phyloP scores from a whole-genome alignment of 257 asterid genomes.

The Solanum chiquidenum region DNA sequence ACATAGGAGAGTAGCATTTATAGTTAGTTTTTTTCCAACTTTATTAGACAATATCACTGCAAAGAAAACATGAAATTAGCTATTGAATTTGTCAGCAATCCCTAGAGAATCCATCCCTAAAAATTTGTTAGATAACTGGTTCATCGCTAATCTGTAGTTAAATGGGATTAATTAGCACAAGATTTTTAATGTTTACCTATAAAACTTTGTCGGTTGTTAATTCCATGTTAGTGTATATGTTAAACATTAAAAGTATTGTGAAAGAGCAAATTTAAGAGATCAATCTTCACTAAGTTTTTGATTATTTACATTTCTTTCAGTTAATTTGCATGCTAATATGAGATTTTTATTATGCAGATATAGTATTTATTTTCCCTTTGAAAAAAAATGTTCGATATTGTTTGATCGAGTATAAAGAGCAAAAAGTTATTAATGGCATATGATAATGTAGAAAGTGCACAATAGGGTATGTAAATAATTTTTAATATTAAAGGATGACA shows the following conservation, averaged over 20 bases:
- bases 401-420: neutral
- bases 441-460: neutral
- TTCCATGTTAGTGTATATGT: neutral
- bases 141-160: neutral
- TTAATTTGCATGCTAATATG: neutral
- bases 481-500: neutral
- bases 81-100: neutral
- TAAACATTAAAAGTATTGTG: neutral
- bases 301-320: neutral
- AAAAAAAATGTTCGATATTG: neutral
- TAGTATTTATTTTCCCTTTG: neutral
- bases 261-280: neutral
- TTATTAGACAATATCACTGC: neutral
- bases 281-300: neutral
- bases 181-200: neutral
- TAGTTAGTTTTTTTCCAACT: neutral
- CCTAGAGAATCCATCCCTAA: too few relatives aligned
- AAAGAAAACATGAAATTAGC: neutral
- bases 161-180: too few relatives aligned
- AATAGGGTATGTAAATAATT: neutral
- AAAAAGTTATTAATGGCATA: neutral
- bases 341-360: neutral
- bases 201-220: neutral
- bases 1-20: neutral
- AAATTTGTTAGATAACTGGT: neutral